Conservation (phyloP, 257 asterid genomes). For the Ophiorrhiza pumila region DNA sequence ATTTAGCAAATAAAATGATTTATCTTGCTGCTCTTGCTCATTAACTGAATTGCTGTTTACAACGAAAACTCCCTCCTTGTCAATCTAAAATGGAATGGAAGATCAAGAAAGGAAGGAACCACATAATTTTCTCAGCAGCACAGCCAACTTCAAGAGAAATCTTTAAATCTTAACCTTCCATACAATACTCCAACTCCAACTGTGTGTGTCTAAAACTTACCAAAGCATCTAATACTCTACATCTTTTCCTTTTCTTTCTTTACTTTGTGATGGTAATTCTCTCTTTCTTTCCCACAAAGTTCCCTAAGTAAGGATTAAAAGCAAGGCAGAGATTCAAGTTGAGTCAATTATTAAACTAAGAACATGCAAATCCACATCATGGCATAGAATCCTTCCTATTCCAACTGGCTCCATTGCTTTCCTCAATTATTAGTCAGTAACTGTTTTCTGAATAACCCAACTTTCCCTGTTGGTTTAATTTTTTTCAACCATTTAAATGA, state of each 20-base stretch:
- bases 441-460: no score
- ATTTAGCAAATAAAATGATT: constrained; percentile 9
- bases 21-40: background rate
- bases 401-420: constrained; percentile 1
- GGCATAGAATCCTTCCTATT: background rate
- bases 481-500: background rate
- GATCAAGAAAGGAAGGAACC: background rate
- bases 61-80: background rate
- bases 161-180: background rate
- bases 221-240: constrained; percentile 18
- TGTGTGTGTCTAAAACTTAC: background rate
- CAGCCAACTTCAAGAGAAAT: no score
- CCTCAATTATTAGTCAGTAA: background rate
- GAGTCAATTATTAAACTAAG: constrained; percentile 16
- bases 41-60: background rate
- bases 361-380: background rate
- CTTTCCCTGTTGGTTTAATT: no score
- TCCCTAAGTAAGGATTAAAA: background rate
- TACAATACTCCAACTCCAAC: no score
- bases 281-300: background rate
- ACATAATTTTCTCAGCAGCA: no score
- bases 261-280: background rate
- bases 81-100: no score
- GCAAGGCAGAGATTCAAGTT: constrained; percentile 18
- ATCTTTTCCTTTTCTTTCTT: background rate